Base-by-base conservation (phyloP, 177 flowering plant species). In the Vitis hybrid region DNA sequence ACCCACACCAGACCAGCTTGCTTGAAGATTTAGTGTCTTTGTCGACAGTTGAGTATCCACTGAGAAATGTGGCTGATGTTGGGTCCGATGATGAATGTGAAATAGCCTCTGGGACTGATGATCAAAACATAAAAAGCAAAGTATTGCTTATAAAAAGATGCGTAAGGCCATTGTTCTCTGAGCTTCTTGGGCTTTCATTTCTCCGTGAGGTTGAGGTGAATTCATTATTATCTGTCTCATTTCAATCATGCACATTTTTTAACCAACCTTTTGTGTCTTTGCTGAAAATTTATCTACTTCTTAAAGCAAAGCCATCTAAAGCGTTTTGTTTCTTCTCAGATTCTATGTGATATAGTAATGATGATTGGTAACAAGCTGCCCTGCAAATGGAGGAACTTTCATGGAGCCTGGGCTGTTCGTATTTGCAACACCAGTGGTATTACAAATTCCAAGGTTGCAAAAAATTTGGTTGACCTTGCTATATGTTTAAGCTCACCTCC, bases 151-250 rank as follows among this genome's bases (percentile, higher is more conserved):
- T 91, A 14, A 75, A 62, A 65, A 85, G 74, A 76, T 66, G 59
- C 62, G 66, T 88, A 71, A 88, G 81, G 83, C 91, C 89, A 8
- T 58, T 91, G 73, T 76, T 90, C 58, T 69, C 76, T 58, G 86
- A 89, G 74, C 84, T 93, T 72, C 88, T 90, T 20, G 73, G 72
- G 48, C 73, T 76, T 62, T 82, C 86, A 67, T 74, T 68, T 59
- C 81, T 78, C 66, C 77, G 71, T 35, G 91, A 85, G 80, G 73
- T 77, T 58, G 94, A 91, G 97, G 98, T 90, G 83, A 79, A 63
- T 69, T 11, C 35, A 32, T 8, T 18, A 49, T 58, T 11, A 57
- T 65, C 15, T 67, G 7, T 11, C 54, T 63, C 21, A 32, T n/a
- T 57, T 35, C 24, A 13, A 24, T 52, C 56, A n/a, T 58, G 59